Evolutionary conservation across 176 grass and related monocot species (phyloP), one percentile per base, ranked within the genome.

Genomic region (Avena eriantha): DNA sequence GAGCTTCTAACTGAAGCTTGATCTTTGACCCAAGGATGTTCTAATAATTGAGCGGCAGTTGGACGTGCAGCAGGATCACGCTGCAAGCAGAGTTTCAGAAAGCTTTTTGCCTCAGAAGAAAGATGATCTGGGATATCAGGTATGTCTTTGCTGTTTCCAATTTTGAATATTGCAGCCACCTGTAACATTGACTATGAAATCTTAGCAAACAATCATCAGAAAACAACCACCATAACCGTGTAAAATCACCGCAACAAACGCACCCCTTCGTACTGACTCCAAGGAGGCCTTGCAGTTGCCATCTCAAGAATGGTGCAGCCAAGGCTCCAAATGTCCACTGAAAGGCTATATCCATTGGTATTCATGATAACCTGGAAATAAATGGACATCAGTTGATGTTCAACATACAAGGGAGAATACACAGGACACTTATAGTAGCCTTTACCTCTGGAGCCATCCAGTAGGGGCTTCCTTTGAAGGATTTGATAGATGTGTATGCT

Each of bases 371-470:
- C 88, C 97, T 99, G 85, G 74, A 24, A 81, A 83, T 59, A 21
- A 41, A 24, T 55, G 79, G 8, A 64, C 11, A 82, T 73, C 59
- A 26, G 8, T 68, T 10, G 7, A 24, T 72, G 63, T 69, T 60
- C 29, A 68, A 73, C 41, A 85, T 69, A 49, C 21, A 75, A 59
- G 0, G 51, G 24, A 84, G 64, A 12, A 74, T 60, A 31, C 54
- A 79, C 18, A 8, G 21, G 33, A 57, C 41, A 51, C 4, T 5
- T 46, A 51, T 10, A 83, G 68, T 76, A 50, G 79, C 8, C 22
- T 86, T 67, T 89, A 98, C 96, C 94, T 98, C 96, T 36, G 96
- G 96, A 84, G 96, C 96, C 96, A 98, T 98, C 96, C 96, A 98
- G 76, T 94, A 98, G 46, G 96, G 96, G 79, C 96, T 98, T 85